These are phyloP conservation scores for Lipomyces mesembrius DNA, from an alignment of 805 yeast genomes.

Conservation along the genomic window DNA sequence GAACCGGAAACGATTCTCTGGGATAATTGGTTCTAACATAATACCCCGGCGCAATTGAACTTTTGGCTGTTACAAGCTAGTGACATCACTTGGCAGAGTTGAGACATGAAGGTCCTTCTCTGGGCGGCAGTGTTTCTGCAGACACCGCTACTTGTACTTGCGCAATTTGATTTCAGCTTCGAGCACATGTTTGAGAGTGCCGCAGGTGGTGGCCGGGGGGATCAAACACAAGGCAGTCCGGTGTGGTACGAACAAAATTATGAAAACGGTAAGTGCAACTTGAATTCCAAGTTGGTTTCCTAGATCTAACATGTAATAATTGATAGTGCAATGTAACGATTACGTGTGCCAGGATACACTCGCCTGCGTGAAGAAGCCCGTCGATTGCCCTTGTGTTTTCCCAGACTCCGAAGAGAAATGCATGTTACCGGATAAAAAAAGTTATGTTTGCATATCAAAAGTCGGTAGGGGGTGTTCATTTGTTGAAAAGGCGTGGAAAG, in stretches of 20 bases:
- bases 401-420: slow-evolving; percentile 87
- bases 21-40: not conserved
- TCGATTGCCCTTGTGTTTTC: slow-evolving; percentile 88
- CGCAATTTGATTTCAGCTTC: slow-evolving; percentile 35
- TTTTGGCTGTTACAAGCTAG: not conserved
- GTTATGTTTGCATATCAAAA: slow-evolving; percentile 78
- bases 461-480: slow-evolving; percentile 80
- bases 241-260: slow-evolving; percentile 32
- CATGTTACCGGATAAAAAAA: slow-evolving; percentile 65
- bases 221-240: slow-evolving; percentile 28
- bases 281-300: not conserved
- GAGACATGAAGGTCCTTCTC: slow-evolving; percentile 12
- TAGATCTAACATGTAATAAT: not conserved
- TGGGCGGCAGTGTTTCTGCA: slow-evolving; percentile 16
- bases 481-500: slow-evolving; percentile 74
- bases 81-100: not conserved
- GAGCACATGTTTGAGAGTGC: slow-evolving; percentile 36
- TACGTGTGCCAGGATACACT: slow-evolving; percentile 85
- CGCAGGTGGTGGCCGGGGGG: slow-evolving; percentile 15
- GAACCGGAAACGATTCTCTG: not conserved
- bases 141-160: slow-evolving; percentile 23
- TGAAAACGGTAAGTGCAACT: slow-evolving; percentile 26
- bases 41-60: not conserved
- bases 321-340: slow-evolving; percentile 55
- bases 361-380: slow-evolving; percentile 68